Conservation (phyloP, 176 grass and related monocot species). For the Melocanna baccifera region DNA sequence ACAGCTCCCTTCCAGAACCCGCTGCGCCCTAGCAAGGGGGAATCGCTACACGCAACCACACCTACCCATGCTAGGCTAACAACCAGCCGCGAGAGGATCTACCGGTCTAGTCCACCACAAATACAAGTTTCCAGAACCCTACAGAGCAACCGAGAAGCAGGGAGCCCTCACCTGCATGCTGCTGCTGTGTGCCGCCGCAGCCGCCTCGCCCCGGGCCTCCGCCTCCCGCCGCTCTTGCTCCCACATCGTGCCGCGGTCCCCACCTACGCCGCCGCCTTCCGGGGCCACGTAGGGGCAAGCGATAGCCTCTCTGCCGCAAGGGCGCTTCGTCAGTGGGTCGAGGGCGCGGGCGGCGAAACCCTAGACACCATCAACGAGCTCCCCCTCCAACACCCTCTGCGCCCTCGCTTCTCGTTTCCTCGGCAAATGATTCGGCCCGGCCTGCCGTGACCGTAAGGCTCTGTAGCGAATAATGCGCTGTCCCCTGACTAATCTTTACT, state of each 20-base stretch:
- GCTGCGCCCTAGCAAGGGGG: neutral
- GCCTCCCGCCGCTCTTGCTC: conserved; percentile 47
- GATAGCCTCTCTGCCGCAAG: neutral
- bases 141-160: conserved; percentile 17
- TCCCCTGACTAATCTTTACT: too few relatives aligned
- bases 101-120: neutral
- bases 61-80: conserved; percentile 3
- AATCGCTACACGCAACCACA: conserved; percentile 4
- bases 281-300: neutral
- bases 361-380: conserved; percentile 64
- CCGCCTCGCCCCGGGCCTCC: conserved; percentile 24
- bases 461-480: too few relatives aligned
- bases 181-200: conserved; percentile 27
- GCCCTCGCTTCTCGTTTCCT: conserved; percentile 18
- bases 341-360: conserved; percentile 52
- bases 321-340: conserved; percentile 12
- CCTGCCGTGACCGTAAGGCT: too few relatives aligned
- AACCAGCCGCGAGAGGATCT: conserved; percentile 32
- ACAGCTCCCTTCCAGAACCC: conserved; percentile 21
- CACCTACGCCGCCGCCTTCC: neutral
- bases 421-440: too few relatives aligned
- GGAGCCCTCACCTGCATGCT: conserved; percentile 44
- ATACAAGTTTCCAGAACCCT: conserved; percentile 16
- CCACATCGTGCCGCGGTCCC: conserved; percentile 28
- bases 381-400: neutral